Evolutionary conservation across 768 basidiomycete genomes (phyloP), one percentile per base, ranked within the genome.

Genomic region (Lactifluus volemus): DNA sequence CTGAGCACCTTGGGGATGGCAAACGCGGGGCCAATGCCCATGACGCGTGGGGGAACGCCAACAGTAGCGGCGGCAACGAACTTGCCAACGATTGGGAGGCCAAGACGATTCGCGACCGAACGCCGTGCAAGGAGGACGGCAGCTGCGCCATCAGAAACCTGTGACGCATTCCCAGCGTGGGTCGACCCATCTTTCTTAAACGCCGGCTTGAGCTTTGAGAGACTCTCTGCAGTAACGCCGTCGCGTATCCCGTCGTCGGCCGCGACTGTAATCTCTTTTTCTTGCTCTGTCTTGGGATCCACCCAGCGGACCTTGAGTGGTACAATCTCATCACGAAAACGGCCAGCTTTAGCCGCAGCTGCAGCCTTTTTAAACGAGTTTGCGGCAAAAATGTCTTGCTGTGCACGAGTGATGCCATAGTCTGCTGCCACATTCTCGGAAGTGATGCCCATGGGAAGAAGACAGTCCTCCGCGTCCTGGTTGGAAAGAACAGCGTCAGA

Each of bases 131-230:
- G 84, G 53, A 96, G 76, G 52, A 96, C 91, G 0, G 93, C 93
- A 15, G 92, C 90, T 3, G 93, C 93, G 52, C 93, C 94, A 66
- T 97, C 94, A 5, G 92, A 92, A 51, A 96, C 82, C 71, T 97
- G 94, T 2, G 85, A 89, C 0, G 92, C 87, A 72, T 91, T 96
- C 29, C 90, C 88, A 48, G 89, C 92, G 69, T 92, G 89, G 5
- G 91, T 93, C 30, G 77, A 73, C 14, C 86, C 91, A 55, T 81
- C 82, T 75, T 88, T 84, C 59, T 75, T 73, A 77, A 96, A 96
- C 4, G 89, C 85, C n/a, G 91, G 84, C 74, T 90, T 92, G 63
- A 95, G 81, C 77, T 92, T 94, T 21, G 76, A 73, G 53, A 96
- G 75, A 59, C 81, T 83, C 76, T 90, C 85, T 55, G 78, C 77